Evolutionary conservation across 1,284 basidiomycete species (phyloP), one percentile per base, ranked within the genome.

Genomic region (Ceratobasidium sp.): DNA sequence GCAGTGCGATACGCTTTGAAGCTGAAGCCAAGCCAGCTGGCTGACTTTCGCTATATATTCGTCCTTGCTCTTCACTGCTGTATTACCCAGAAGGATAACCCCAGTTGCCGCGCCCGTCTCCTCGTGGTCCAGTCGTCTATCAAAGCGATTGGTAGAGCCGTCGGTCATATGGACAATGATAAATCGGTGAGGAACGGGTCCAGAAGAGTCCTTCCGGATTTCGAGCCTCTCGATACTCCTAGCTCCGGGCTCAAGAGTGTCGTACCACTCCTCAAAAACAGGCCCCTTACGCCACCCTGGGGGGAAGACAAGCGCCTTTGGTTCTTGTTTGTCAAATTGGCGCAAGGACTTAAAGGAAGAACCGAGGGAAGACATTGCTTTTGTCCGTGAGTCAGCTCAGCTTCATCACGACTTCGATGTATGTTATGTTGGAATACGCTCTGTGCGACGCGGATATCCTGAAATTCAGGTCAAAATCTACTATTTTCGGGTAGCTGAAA

Each of bases 181-280:
- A 31, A 47, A 64, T 8, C 62, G 41, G 33, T 64, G 62, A 29
- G 62, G 62, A 3, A 64, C 41, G 1, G 62, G 22, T n/a, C 45
- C 45, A 31, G n/a, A 31, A 4, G 19, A 22, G 9, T 64, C 36
- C 48, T 47, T 64, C 8, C 62, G 45, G n/a, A 50, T 48, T 24
- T 64, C 22, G 14, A 64, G 27, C 3, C 9, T 31, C 15, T 64
- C 44, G 27, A 64, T 64, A 33, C 11, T 8, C 27, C 0, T 64
- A 29, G 22, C 45, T 24, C 9, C 6, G 9, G 59, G 41, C 8
- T 33, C 17, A 19, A 64, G 44, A 9, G 17, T 19, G 45, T 50
- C 29, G 14, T 64, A 64, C 62, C 62, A 64, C 6, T 64, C 62
- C 11, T 41, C 36, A 15, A 64, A 64, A 19, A 64, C 62, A n/a